phyloP scores from a whole-genome alignment of 1,284 basidiomycete genomes.

The Caloboletus firmus region DNA sequence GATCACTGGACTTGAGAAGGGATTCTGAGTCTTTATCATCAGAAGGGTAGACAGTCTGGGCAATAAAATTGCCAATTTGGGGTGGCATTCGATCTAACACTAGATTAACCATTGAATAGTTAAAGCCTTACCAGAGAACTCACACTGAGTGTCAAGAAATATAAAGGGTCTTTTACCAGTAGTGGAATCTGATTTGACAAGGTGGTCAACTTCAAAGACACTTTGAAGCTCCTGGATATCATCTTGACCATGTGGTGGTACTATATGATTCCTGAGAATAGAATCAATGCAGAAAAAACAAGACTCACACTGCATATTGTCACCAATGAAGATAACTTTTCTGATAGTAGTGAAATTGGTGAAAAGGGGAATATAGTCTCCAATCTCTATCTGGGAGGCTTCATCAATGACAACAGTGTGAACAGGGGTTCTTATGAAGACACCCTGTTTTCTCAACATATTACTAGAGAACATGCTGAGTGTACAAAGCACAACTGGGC shows the following conservation, averaged over 20 bases:
- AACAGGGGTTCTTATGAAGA: conserved; percentile 34
- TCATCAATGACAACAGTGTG: conserved; percentile 46
- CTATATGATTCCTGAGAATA: conserved; percentile 31
- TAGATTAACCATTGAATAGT: not conserved
- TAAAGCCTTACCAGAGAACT: conserved; percentile 20
- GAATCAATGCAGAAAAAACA: not conserved
- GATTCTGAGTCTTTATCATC: conserved; percentile 27
- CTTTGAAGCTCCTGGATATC: conserved; percentile 51
- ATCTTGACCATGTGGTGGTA: conserved; percentile 60
- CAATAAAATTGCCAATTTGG: conserved; percentile 72
- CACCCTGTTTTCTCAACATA: conserved; percentile 33
- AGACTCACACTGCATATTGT: conserved; percentile 46
- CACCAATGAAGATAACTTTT: conserved; percentile 44
- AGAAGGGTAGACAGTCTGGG: conserved; percentile 57
- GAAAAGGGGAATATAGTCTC: conserved; percentile 42
- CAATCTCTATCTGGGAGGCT: conserved; percentile 49
- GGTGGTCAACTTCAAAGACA: conserved; percentile 56
- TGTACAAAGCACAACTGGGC: conserved; percentile 50
- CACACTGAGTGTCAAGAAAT: conserved; percentile 61
- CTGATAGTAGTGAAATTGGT: conserved; percentile 30
- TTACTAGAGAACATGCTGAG: conserved; percentile 65
- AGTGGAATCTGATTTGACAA: conserved; percentile 31
- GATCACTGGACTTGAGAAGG: conserved; percentile 47
- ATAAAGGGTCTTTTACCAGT: conserved; percentile 33
- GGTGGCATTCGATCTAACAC: conserved; percentile 71